These are phyloP conservation scores for Osmanthus fragrans DNA, from an alignment of 257 asterid genomes.

Conservation along the genomic window DNA sequence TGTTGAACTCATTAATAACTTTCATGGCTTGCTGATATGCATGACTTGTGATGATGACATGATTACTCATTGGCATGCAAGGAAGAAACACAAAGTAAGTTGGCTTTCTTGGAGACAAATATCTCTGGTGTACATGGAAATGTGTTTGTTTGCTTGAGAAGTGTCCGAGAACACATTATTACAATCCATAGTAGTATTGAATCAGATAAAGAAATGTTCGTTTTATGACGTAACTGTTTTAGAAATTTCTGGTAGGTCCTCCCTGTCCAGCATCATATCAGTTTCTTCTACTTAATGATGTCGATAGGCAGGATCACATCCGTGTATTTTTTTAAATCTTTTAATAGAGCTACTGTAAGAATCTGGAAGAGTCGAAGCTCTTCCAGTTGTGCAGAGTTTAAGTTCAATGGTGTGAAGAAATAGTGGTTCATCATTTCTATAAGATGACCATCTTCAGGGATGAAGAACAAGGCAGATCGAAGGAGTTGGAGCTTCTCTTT, in stretches of 20 bases:
- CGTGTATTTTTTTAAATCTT: neutral
- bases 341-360: neutral
- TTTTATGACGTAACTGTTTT: neutral
- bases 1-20: neutral
- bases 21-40: conserved; percentile 1
- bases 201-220: neutral
- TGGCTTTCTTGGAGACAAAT: conserved; percentile 5
- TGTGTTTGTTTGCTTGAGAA: neutral
- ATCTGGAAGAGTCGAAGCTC: no score
- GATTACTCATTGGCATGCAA: conserved; percentile 17
- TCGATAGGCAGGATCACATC: no score
- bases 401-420: no score
- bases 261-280: no score
- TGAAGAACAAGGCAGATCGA: no score
- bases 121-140: neutral
- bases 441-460: no score
- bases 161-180: neutral
- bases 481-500: no score
- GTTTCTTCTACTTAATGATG: no score
- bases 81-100: conserved; percentile 32
- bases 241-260: neutral
- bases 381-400: no score
- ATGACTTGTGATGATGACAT: conserved; percentile 25
- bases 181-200: neutral
- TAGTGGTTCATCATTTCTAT: no score